Percentiles rank a stretch among this genome's conserved stretches.
Conservation (phyloP, 73 alveolate species). For the Paraurostyla sp. region DNA sequence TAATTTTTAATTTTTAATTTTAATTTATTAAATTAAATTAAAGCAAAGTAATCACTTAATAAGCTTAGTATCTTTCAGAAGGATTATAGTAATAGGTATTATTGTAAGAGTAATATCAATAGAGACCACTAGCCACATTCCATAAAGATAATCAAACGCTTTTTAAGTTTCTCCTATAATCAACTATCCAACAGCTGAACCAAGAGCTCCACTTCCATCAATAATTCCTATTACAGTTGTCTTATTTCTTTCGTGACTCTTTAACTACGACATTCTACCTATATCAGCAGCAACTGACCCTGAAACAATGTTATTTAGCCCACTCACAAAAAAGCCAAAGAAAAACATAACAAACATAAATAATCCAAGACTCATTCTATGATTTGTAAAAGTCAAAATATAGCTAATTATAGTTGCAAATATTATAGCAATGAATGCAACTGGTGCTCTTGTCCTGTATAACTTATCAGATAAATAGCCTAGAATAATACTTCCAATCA, state of each 20-base stretch:
- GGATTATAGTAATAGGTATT: conserved; percentile 20
- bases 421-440: conserved; percentile 35
- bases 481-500: conserved; percentile 42
- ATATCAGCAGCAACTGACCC: conserved; percentile 55
- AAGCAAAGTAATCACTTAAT: too few species aligned
- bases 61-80: conserved; percentile 15
- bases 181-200: conserved; percentile 40
- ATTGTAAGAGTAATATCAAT: conserved; percentile 25
- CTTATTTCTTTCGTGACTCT: conserved; percentile 13
- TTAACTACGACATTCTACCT: neutral
- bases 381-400: neutral
- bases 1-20: neutral
- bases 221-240: conserved; percentile 49
- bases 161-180: conserved; percentile 32
- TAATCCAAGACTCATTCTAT: neutral
- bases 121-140: conserved; percentile 24
- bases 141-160: conserved; percentile 1
- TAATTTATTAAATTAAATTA: neutral
- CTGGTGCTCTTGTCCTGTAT: conserved; percentile 39
- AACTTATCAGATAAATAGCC: conserved; percentile 42
- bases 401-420: conserved; percentile 16
- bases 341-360: conserved; percentile 21
- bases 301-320: conserved; percentile 38
- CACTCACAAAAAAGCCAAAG: conserved; percentile 50
- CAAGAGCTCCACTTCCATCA: conserved; percentile 58